Evolutionary conservation across 495 filamentous ascomycete species (phyloP).

Genomic region (Daldinia loculata): DNA sequence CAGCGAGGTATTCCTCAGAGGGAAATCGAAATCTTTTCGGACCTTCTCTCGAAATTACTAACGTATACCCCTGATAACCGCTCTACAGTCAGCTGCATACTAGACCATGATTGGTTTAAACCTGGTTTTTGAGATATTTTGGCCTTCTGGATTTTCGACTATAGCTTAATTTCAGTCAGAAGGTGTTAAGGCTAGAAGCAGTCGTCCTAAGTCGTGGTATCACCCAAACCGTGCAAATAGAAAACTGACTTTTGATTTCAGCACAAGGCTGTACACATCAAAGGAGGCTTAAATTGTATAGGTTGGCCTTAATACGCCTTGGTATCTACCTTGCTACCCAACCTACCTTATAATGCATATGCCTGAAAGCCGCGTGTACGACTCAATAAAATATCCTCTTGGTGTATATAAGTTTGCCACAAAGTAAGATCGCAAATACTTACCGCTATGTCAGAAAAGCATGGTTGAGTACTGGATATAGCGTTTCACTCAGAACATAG

Average conservation of each 20-base stretch:
- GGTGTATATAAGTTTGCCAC: background rate
- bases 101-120: conserved; percentile 32
- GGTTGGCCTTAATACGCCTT: background rate
- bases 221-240: too few species aligned
- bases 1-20: conserved; percentile 20
- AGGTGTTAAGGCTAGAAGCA: too few species aligned
- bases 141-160: too few species aligned
- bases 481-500: background rate
- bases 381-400: background rate
- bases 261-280: too few species aligned
- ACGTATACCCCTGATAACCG: conserved; percentile 34
- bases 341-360: background rate
- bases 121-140: too few species aligned
- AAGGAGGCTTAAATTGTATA: too few species aligned
- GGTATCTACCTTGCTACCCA: background rate
- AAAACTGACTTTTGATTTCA: too few species aligned
- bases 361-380: background rate
- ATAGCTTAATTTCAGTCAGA: too few species aligned
- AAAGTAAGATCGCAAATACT: background rate
- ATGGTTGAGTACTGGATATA: background rate
- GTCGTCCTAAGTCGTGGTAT: too few species aligned
- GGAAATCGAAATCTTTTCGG: conserved; percentile 31
- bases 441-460: background rate
- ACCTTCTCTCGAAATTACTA: conserved; percentile 31
- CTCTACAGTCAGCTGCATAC: background rate